phyloP scores from a whole-genome alignment of 2,329 filamentous ascomycete genomes.

The Diplodia seriata region DNA sequence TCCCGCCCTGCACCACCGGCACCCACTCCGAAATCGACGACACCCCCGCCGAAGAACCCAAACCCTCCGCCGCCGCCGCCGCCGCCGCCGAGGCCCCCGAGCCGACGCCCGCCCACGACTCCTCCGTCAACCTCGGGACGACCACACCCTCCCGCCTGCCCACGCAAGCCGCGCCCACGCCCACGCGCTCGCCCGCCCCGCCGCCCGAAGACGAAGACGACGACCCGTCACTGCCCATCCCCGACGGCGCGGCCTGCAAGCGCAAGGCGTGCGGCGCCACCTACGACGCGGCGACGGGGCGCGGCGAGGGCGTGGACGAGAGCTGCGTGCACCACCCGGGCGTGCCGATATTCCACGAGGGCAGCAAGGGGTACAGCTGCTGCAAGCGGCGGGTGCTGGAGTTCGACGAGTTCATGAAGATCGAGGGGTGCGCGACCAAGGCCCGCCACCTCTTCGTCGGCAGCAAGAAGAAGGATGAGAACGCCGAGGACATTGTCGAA shows the following conservation, averaged over 20 bases:
- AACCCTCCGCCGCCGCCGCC: slow-evolving; percentile 46
- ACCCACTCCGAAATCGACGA: slow-evolving; percentile 90
- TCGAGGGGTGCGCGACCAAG: slow-evolving; percentile 87
- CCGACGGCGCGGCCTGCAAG: slow-evolving; percentile 73
- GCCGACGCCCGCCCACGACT: slow-evolving; percentile 2
- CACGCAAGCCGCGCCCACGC: slow-evolving; percentile 25
- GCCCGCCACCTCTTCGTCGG: slow-evolving; percentile 81
- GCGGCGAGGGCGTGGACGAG: slow-evolving; percentile 69
- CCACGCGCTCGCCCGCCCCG: slow-evolving; percentile 42
- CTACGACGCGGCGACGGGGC: slow-evolving; percentile 21
- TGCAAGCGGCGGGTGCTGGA: slow-evolving; percentile 95
- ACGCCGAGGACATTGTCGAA: slow-evolving; percentile 76
- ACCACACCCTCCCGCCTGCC: slow-evolving; percentile 39
- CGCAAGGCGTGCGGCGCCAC: slow-evolving; percentile 74
- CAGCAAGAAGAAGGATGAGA: slow-evolving; percentile 65
- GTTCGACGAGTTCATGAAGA: slow-evolving; percentile 97
- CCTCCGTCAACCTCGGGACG: slow-evolving; percentile 35
- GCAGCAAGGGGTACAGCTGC: slow-evolving; percentile 96
- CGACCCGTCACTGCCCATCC: slow-evolving; percentile 85
- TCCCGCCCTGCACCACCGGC: slow-evolving; percentile 90
- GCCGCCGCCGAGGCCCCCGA: slow-evolving; percentile 38
- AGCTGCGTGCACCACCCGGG: slow-evolving; percentile 89
- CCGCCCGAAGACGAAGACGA: slow-evolving; percentile 63
- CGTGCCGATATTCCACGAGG: slow-evolving; percentile 92
- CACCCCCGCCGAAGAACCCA: slow-evolving; percentile 59